phyloP scores from a whole-genome alignment of 805 yeast species.

The Nakazawaea pomicola region DNA sequence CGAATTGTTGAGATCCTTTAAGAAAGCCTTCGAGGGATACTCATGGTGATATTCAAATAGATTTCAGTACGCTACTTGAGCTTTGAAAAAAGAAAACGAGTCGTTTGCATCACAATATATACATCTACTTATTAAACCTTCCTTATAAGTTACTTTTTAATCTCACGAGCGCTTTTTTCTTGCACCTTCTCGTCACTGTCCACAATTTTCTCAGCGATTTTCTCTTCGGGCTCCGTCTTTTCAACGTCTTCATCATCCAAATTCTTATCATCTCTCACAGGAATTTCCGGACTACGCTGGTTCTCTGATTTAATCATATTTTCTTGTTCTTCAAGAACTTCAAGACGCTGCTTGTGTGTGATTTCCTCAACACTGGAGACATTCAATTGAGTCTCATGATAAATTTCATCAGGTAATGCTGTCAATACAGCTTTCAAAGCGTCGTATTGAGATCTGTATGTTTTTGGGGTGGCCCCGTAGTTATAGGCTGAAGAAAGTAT shows the following conservation, averaged over 20 bases:
- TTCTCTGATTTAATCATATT: constrained; percentile 85
- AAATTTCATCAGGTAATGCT: constrained; percentile 91
- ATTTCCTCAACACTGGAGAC: constrained; percentile 48
- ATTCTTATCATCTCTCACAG: constrained; percentile 57
- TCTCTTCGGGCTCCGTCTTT: constrained; percentile 2
- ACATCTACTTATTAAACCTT: not conserved
- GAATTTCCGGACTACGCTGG: constrained; percentile 64
- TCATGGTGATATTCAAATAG: not conserved
- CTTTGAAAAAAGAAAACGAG: no score
- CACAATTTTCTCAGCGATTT: constrained; percentile 4
- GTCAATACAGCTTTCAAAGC: constrained; percentile 83
- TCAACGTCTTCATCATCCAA: constrained; percentile 42
- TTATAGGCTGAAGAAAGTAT: constrained; percentile 84
- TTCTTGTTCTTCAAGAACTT: constrained; percentile 74
- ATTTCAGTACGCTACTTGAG: no score
- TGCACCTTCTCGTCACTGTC: not conserved
- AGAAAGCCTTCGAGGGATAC: constrained; percentile 15
- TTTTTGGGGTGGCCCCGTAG: constrained; percentile 52
- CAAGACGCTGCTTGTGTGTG: constrained; percentile 64
- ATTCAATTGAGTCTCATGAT: constrained; percentile 90
- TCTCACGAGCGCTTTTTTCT: not conserved
- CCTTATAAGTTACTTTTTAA: constrained; percentile 4
- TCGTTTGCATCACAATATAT: no score
- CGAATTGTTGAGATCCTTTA: constrained; percentile 13
- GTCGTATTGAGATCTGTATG: constrained; percentile 62